Conservation (phyloP, 176 grass and related monocot genomes). For the Thinopyrum elongatum region DNA sequence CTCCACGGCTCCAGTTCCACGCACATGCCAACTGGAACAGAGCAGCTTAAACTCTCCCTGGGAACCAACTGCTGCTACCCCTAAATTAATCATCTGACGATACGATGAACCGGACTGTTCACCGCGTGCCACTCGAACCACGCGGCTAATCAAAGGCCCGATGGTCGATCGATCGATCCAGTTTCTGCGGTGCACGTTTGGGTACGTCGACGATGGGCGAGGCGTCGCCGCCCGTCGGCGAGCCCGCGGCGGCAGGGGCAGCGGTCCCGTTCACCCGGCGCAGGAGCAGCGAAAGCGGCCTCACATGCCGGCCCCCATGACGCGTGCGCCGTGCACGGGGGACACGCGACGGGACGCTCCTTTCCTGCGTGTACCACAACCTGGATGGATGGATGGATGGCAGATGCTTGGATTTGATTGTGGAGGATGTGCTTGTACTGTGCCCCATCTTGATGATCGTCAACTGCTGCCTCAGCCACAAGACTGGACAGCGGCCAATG, state of each 20-base stretch:
- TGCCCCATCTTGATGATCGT: neutral
- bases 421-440: neutral
- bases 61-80: neutral
- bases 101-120: neutral
- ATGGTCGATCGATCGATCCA: too few species aligned
- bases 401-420: neutral
- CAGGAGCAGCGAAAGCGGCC: constrained; percentile 15
- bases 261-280: neutral
- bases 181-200: neutral
- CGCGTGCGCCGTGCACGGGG: constrained; percentile 13
- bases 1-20: too few species aligned
- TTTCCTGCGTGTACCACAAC: neutral
- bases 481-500: neutral
- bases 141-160: too few species aligned
- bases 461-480: neutral
- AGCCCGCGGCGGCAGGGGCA: neutral
- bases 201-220: neutral
- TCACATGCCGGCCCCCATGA: constrained; percentile 24
- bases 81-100: neutral
- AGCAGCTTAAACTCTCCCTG: neutral
- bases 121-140: neutral
- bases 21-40: too few species aligned
- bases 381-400: too few species aligned
- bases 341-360: constrained; percentile 20
- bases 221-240: neutral